These are phyloP conservation scores for Venturia nashicola DNA, from an alignment of 2,329 filamentous ascomycete species.

Conservation along the genomic window DNA sequence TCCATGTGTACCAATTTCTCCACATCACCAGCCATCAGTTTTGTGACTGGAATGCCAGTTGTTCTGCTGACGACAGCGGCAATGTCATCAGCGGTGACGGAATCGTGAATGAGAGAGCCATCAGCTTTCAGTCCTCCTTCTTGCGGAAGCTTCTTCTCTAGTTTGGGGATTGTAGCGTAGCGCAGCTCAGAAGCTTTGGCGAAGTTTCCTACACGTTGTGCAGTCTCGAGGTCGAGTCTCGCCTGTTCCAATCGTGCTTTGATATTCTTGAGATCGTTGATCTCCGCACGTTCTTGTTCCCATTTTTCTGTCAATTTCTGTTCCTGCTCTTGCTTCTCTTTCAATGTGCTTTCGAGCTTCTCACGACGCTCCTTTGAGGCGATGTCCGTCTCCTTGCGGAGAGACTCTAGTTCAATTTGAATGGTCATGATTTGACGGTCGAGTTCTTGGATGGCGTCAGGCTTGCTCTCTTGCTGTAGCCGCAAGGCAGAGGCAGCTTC, in stretches of 20 bases:
- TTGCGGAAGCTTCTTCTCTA: conserved; percentile 68
- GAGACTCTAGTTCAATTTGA: conserved; percentile 88
- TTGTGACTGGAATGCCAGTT: conserved; percentile 85
- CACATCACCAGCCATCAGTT: conserved; percentile 84
- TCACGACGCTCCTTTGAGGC: conserved; percentile 78
- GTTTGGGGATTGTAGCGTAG: conserved; percentile 71
- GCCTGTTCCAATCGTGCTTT: conserved; percentile 85
- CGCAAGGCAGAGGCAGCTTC: conserved; percentile 85
- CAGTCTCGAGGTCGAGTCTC: conserved; percentile 72
- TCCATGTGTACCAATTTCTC: conserved; percentile 97
- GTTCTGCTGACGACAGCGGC: conserved; percentile 80
- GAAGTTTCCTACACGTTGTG: conserved; percentile 80
- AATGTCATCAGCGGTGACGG: conserved; percentile 92
- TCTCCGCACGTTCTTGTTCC: conserved; percentile 79
- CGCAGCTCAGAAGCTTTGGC: conserved; percentile 80
- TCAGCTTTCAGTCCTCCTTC: conserved; percentile 40
- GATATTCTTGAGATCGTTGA: conserved; percentile 73
- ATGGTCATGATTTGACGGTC: conserved; percentile 96
- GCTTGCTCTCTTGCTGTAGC: conserved; percentile 91
- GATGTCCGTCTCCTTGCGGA: conserved; percentile 87
- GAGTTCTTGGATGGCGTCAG: conserved; percentile 82
- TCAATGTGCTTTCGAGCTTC: conserved; percentile 68
- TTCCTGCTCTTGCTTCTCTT: conserved; percentile 64
- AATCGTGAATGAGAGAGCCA: conserved; percentile 71
- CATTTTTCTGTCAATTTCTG: conserved; percentile 66